phyloP scores from a whole-genome alignment of 2,329 filamentous ascomycete species.

The Colletotrichum spaethianum region DNA sequence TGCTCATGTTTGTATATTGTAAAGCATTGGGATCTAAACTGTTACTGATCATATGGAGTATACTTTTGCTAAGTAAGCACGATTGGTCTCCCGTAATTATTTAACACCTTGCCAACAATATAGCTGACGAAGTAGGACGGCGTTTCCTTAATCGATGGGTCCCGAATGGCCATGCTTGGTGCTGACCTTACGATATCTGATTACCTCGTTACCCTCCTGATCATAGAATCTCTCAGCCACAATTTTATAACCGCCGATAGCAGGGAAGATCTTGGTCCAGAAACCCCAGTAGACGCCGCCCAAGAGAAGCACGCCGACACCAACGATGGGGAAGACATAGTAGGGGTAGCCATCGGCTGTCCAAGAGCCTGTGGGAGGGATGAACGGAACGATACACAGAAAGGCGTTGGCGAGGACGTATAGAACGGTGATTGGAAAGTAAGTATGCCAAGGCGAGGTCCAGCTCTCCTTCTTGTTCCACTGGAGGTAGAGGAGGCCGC shows the following conservation, averaged over 20 bases:
- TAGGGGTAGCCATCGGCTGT: conserved; percentile 67
- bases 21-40: background rate
- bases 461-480: conserved; percentile 65
- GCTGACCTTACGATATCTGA: conserved; percentile 56
- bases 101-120: no score
- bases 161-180: conserved; percentile 11
- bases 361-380: conserved; percentile 65
- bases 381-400: conserved; percentile 67
- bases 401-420: conserved; percentile 67
- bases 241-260: conserved; percentile 64
- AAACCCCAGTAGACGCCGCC: conserved; percentile 67
- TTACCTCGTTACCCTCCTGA: conserved; percentile 56
- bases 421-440: conserved; percentile 61
- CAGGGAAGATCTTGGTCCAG: conserved; percentile 66
- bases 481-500: conserved; percentile 67
- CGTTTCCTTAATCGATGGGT: background rate
- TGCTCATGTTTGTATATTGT: background rate
- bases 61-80: background rate
- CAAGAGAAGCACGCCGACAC: conserved; percentile 64
- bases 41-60: background rate
- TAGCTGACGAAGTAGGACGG: background rate
- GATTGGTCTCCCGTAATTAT: background rate
- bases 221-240: conserved; percentile 59
- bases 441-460: conserved; percentile 67
- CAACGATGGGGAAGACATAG: conserved; percentile 70